Conservation (phyloP, 2,329 filamentous ascomycete genomes). For the Talaromyces sp. region DNA sequence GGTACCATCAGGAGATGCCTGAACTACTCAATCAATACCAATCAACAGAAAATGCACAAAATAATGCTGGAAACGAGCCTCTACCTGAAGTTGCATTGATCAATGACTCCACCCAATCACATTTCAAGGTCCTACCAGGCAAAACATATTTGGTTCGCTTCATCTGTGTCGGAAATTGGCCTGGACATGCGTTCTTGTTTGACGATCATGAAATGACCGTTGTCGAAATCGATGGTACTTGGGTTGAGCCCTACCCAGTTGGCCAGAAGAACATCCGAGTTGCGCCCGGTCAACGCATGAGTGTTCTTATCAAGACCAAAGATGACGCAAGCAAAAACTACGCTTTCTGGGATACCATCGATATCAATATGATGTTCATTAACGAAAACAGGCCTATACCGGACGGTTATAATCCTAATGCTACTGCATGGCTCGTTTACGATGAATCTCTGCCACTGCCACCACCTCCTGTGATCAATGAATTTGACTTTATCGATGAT, state of each 20-base stretch:
- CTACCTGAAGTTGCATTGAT: conserved; percentile 66
- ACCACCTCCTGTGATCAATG: conserved; percentile 53
- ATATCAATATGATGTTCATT: conserved; percentile 51
- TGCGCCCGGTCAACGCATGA: conserved; percentile 62
- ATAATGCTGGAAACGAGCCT: conserved; percentile 57
- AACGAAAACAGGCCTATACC: conserved; percentile 51
- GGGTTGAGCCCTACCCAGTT: conserved; percentile 32
- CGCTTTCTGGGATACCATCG: conserved; percentile 67
- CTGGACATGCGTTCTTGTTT: conserved; percentile 48
- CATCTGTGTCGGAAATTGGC: conserved; percentile 70
- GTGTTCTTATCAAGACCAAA: conserved; percentile 57
- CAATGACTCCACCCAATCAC: conserved; percentile 65
- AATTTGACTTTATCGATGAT: conserved; percentile 70
- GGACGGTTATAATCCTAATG: conserved; percentile 59
- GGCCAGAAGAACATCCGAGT: conserved; percentile 64
- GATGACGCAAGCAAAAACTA: conserved; percentile 62
- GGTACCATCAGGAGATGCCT: conserved; percentile 64
- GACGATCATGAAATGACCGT: conserved; percentile 42
- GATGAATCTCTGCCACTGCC: conserved; percentile 47
- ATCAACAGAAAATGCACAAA: conserved; percentile 41
- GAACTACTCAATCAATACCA: conserved; percentile 46
- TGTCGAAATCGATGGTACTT: conserved; percentile 38
- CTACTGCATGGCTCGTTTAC: conserved; percentile 50
- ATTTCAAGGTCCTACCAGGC: conserved; percentile 58
- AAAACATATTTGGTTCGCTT: conserved; percentile 72